These are phyloP conservation scores for Solanum aculeatissimum DNA, from an alignment of 305 asterid genomes.

Conservation along the genomic window DNA sequence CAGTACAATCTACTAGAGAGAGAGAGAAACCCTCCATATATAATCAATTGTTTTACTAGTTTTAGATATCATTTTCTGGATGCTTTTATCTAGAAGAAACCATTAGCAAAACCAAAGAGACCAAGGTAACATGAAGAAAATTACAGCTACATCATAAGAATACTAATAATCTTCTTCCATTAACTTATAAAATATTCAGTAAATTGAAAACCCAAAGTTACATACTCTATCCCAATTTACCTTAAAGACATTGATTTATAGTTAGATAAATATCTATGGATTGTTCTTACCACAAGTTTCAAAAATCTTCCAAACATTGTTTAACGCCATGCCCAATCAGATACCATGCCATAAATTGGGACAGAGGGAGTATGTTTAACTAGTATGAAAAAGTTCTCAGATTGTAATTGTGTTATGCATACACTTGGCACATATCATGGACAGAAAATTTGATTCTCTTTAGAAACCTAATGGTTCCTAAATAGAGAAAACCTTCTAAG, in stretches of 20 bases:
- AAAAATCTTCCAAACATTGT: background rate
- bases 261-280: background rate
- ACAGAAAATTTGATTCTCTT: background rate
- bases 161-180: background rate
- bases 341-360: background rate
- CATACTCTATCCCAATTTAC: background rate
- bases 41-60: background rate
- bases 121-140: background rate
- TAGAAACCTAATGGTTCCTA: background rate
- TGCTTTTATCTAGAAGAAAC: background rate
- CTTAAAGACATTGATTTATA: background rate
- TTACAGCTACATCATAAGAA: background rate
- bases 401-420: background rate
- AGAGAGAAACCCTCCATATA: background rate
- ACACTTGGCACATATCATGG: background rate
- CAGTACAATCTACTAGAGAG: background rate
- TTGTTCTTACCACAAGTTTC: background rate
- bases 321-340: background rate
- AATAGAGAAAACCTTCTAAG: background rate
- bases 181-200: background rate
- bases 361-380: background rate
- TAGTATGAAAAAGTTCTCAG: background rate
- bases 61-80: background rate
- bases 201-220: background rate
- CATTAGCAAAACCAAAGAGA: background rate